Percentiles rank a stretch among this genome's conserved stretches.
Evolutionary conservation across 441 rosid species (phyloP).

Genomic region (Breynia disticha): DNA sequence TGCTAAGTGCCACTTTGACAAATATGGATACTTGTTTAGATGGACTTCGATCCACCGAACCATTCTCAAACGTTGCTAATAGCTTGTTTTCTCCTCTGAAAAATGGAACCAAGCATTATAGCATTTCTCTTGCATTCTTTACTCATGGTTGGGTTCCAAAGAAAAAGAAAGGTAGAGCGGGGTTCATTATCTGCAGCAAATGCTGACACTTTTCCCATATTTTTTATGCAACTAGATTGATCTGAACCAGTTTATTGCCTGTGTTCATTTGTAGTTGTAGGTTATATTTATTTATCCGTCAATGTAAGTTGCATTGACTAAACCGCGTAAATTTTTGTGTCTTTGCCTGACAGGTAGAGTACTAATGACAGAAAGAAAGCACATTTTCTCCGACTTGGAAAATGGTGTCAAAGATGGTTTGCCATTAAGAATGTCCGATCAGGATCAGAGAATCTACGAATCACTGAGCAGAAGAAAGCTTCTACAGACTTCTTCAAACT

Average conservation of each 20-base stretch:
- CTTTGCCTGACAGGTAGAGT: no score
- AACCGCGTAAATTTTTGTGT: no score
- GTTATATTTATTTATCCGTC: no score
- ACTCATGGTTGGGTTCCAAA: conserved; percentile 27
- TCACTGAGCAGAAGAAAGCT: conserved; percentile 35
- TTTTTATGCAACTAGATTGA: no score
- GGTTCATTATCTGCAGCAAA: no score
- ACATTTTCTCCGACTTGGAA: neutral
- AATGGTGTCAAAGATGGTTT: neutral
- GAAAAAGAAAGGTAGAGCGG: neutral
- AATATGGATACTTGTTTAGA: conserved; percentile 49
- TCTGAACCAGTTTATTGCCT: no score
- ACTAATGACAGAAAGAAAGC: neutral
- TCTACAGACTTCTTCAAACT: conserved; percentile 11
- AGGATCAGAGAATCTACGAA: conserved; percentile 29
- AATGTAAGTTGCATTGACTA: neutral
- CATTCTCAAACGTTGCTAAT: conserved; percentile 6
- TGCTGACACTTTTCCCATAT: no score
- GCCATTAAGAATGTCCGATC: neutral
- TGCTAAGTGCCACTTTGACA: conserved; percentile 53
- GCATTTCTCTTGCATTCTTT: conserved; percentile 43
- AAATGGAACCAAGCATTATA: conserved; percentile 29
- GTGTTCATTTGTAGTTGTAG: no score
- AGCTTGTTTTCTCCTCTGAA: conserved; percentile 13
- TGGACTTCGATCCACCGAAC: conserved; percentile 16